Percentiles rank a stretch among this genome's conserved stretches.
phyloP scores from a whole-genome alignment of 2,329 filamentous ascomycete genomes.

The Penicillium sp. region DNA sequence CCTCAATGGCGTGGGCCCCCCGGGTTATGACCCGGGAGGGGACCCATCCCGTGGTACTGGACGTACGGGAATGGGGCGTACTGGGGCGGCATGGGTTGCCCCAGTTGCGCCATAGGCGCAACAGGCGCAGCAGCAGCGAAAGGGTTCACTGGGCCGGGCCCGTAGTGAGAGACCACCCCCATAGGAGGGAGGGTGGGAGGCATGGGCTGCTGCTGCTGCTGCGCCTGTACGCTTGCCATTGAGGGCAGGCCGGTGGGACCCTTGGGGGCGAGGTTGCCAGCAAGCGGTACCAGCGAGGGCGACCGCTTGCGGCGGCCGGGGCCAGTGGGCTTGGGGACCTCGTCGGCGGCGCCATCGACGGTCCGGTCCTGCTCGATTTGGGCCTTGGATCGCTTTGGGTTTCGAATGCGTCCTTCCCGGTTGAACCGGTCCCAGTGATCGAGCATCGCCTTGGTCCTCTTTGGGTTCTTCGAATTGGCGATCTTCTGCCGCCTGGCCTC shows the following conservation, averaged over 20 bases:
- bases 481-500: slow-evolving; percentile 41
- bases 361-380: slow-evolving; percentile 45
- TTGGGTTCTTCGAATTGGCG: slow-evolving; percentile 46
- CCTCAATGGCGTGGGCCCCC: slow-evolving; percentile 10
- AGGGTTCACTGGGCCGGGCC: slow-evolving; percentile 13
- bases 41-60: slow-evolving; percentile 14
- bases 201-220: slow-evolving; percentile 18
- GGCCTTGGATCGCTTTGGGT: slow-evolving; percentile 47
- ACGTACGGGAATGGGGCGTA: slow-evolving; percentile 33
- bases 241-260: slow-evolving; percentile 18
- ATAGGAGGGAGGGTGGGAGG: slow-evolving; percentile 21
- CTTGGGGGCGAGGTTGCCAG: slow-evolving; percentile 25
- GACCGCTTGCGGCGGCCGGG: slow-evolving; percentile 29
- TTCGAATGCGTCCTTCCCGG: slow-evolving; percentile 43
- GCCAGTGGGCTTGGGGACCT: slow-evolving; percentile 23
- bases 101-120: slow-evolving; percentile 15
- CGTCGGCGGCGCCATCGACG: slow-evolving; percentile 29
- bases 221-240: slow-evolving; percentile 18
- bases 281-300: slow-evolving; percentile 22
- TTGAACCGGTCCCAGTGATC: slow-evolving; percentile 48
- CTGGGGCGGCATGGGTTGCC: slow-evolving; percentile 21
- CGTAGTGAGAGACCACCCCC: slow-evolving; percentile 19
- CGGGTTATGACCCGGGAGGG: slow-evolving; percentile 22
- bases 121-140: slow-evolving; percentile 15
- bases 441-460: slow-evolving; percentile 47